A percentile compares a stretch with the other conserved stretches of the same genome.
phyloP scores from a whole-genome alignment of 768 basidiomycete genomes.

The Artomyces pyxidatus region DNA sequence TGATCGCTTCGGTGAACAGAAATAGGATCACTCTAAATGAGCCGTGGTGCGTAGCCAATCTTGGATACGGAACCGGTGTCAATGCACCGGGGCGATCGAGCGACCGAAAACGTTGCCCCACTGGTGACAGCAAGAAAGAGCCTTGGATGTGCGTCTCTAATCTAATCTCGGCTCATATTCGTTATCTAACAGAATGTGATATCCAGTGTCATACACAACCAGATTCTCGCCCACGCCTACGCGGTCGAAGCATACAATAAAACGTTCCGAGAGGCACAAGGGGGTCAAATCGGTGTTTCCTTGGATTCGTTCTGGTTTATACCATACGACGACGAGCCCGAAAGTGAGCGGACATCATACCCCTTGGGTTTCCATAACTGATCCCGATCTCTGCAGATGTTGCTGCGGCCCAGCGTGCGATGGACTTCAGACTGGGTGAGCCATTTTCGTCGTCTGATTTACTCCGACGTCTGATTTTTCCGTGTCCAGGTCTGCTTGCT shows the following conservation, averaged over 20 bases:
- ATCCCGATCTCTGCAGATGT: conserved; percentile 21
- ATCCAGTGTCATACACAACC: conserved; percentile 58
- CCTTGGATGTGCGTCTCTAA: conserved; percentile 68
- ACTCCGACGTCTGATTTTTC: too few relatives aligned
- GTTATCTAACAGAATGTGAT: too few relatives aligned
- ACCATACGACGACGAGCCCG: conserved; percentile 60
- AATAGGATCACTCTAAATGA: conserved; percentile 40
- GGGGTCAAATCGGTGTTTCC: conserved; percentile 68
- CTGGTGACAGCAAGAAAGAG: conserved; percentile 59
- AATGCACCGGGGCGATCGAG: conserved; percentile 38
- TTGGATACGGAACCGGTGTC: conserved; percentile 33
- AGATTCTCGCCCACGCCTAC: conserved; percentile 62
- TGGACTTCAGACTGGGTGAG: conserved; percentile 35
- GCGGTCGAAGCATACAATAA: conserved; percentile 61
- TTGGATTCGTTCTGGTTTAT: conserved; percentile 70
- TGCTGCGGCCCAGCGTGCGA: conserved; percentile 31
- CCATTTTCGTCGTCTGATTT: too few relatives aligned
- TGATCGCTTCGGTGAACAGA: not conserved
- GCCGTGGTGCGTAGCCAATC: conserved; percentile 34
- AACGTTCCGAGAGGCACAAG: conserved; percentile 52
- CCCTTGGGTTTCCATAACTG: not conserved
- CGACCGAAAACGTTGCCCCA: conserved; percentile 48
- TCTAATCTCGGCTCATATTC: too few relatives aligned
- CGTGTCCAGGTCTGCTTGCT: conserved; percentile 46
- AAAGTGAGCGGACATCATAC: conserved; percentile 39